Base-by-base conservation (phyloP, 768 basidiomycete genomes). In the Asterophora lycoperdoides region DNA sequence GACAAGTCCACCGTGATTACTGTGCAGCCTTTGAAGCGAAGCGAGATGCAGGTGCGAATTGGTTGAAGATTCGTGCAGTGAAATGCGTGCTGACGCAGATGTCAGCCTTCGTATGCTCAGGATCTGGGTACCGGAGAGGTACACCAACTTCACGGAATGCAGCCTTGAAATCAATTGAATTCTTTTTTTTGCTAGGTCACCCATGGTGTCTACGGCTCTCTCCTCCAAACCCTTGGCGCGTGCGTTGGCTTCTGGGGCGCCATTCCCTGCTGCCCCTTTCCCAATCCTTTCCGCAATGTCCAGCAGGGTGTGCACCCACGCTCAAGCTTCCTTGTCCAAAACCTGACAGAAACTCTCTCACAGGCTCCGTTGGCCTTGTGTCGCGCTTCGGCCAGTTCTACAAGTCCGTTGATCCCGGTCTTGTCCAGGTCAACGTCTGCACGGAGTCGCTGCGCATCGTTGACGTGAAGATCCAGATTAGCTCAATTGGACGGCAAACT, bases 391-490 rank as follows among this genome's bases (percentile, higher is more conserved):
- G 94, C 41, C 81, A 95, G 63, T 95, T 97, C 77, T 95, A 95
- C 81, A 92, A 89, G 69, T 85, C 90, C 7, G 92, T 94, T 58
- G 92, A 95, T 62, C 93, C 91, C 1, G 93, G 94, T 49, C 77
- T 96, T 29, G 88, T 87, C 44, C 81, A 92, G 58, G 84, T 96
- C 66, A 96, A 97, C 64, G 89, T 95, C 52, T 95, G 93, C 77
- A 89, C 92, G 13, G 95, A 98, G 66, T 77, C 78, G 1, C 77
- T 98, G 37, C 81, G 84, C 49, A 66, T 87, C 41, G 91, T 97
- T 55, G 90, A 96, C 62, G 93, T 97, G 68, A 95, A 94, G 68
- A 95, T 98, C 55, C 93, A 95, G 66, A 93, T 97, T 58, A 87
- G 83, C 56, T 71, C 86, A 19, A 92, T 94, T 59, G 91, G 91